Conservation (phyloP, 2,329 filamentous ascomycete genomes). For the Pezicula carpinea region DNA sequence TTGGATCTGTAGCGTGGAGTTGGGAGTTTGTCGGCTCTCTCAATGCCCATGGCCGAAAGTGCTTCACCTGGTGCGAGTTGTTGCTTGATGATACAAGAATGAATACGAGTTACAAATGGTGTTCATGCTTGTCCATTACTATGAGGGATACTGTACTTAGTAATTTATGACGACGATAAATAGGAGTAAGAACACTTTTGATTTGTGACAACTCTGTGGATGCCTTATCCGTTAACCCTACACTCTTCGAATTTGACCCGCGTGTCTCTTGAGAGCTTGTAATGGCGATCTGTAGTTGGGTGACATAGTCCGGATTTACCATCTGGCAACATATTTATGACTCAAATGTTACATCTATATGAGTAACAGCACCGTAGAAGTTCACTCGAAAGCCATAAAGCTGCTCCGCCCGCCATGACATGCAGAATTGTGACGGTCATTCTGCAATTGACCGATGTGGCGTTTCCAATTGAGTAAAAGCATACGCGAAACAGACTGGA, state of each 20-base stretch:
- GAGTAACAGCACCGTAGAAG: no score
- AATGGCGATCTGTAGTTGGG: no score
- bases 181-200: background rate
- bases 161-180: background rate
- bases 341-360: no score
- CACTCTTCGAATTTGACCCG: no score
- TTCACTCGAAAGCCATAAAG: no score
- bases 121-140: conserved; percentile 5
- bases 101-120: conserved; percentile 6
- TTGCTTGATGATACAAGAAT: conserved; percentile 26
- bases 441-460: background rate
- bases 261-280: no score
- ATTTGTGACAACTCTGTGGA: background rate
- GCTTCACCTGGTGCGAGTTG: conserved; percentile 32
- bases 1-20: conserved; percentile 47
- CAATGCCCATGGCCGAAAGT: conserved; percentile 46
- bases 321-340: no score
- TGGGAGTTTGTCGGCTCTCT: conserved; percentile 40
- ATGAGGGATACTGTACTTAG: background rate
- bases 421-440: background rate
- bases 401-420: no score
- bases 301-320: no score
- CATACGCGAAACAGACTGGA: background rate
- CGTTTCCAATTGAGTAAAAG: background rate
- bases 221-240: no score